These are phyloP conservation scores for Alectoria sarmentosa DNA, from an alignment of 495 filamentous ascomycete species.

Conservation along the genomic window DNA sequence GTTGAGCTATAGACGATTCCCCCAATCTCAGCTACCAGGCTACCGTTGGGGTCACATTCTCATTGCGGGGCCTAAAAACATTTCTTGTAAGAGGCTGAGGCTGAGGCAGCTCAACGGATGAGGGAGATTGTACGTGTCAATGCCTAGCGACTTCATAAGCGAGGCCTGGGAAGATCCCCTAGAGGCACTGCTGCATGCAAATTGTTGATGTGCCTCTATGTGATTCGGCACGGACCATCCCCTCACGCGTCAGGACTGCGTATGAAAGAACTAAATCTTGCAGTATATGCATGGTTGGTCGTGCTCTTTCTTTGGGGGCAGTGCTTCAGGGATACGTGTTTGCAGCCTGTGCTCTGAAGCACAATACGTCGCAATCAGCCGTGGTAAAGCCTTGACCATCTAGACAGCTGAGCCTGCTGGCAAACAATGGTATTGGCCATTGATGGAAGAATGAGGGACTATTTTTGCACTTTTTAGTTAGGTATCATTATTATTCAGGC, in stretches of 20 bases:
- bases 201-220: conserved; percentile 14
- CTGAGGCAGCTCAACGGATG: background rate
- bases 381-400: background rate
- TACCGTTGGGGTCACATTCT: no score
- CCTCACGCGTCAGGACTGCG: conserved; percentile 11
- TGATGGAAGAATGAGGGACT: background rate
- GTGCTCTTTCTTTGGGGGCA: background rate
- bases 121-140: background rate
- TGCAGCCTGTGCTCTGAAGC: background rate
- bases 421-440: background rate
- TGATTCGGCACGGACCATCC: conserved; percentile 14
- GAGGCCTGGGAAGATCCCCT: conserved; percentile 10
- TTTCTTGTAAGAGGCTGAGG: background rate
- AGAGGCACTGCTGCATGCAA: conserved; percentile 16
- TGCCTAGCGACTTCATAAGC: background rate
- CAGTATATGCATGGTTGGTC: background rate
- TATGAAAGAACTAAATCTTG: background rate
- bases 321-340: background rate
- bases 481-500: background rate
- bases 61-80: no score
- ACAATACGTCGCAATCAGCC: background rate
- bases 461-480: background rate
- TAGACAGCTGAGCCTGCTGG: background rate
- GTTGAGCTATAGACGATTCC: background rate
- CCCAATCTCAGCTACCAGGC: background rate